Base-by-base conservation (phyloP, 768 basidiomycete genomes). In the Boletus rex-veris region DNA sequence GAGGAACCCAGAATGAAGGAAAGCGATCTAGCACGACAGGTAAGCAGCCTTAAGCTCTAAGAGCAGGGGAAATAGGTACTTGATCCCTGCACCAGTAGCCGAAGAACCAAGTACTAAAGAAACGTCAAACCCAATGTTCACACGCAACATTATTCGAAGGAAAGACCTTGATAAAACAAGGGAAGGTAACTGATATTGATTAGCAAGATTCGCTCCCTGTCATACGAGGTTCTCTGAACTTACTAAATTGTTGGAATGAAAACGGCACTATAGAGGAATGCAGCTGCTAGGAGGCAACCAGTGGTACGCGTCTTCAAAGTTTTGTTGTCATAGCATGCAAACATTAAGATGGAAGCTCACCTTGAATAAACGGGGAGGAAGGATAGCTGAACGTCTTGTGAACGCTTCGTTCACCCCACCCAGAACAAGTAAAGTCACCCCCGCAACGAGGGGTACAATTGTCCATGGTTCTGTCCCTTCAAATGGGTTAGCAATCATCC, bases 361-460 rank as follows among this genome's bases (percentile, higher is more conserved):
- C 73, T 81, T 82, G 74, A 91, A 90, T 26, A 90, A 63, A 18
- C 89, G 80, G 8, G 87, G 85, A 15, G 89, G 87, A 26, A 92
- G 65, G 49, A 92, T 87, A 0, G 87, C 85, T 2, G 83, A 81
- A 14, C 85, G 75, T 21, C 68, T 77, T 0, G 89, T 92, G 57
- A 69, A 76, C 4, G 68, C 43, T 65, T 92, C 89, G 54, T 86
- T 84, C 8, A 85, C 58, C 5, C 65, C 75, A 4, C 77, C 81
- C 4, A 66, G 26, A 8, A 88, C 42, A 4, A 90, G 71, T 3
- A 85, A 51, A 0, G 71, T 71, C 45, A 73, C 66, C n/a, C 89
- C 88, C 39, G 85, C 71, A 3, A 69, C 73, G 7, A 90, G 71
- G 1, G 83, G 73, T 2, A 77, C 71, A 31, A 91, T 84, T 0